phyloP scores from a whole-genome alignment of 2,329 filamentous ascomycete species.

The Phialemonium atrogriseum region DNA sequence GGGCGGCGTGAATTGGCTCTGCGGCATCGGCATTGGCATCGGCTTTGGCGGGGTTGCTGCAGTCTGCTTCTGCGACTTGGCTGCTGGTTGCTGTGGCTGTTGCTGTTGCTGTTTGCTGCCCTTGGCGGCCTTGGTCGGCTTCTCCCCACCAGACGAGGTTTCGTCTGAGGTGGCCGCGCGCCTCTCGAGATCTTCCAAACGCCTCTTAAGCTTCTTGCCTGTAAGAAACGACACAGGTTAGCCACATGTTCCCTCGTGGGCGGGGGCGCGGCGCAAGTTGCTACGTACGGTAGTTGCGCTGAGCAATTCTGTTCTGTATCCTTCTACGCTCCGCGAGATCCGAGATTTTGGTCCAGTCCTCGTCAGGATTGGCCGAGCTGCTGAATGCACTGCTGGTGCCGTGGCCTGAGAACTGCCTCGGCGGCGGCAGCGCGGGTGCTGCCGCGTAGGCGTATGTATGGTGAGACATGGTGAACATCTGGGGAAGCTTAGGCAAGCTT shows the following conservation, averaged over 20 bases:
- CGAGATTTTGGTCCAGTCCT: slow-evolving; percentile 99
- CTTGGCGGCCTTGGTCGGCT: neutral
- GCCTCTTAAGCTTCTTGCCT: slow-evolving; percentile 92
- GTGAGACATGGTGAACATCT: slow-evolving; percentile 36
- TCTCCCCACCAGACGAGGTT: slow-evolving; percentile 9
- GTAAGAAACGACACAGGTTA: slow-evolving; percentile 12
- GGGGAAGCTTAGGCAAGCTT: slow-evolving; percentile 4
- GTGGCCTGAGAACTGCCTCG: slow-evolving; percentile 62
- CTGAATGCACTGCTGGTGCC: slow-evolving; percentile 92
- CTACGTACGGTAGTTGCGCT: slow-evolving; percentile 82
- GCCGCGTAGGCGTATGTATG: slow-evolving; percentile 31
- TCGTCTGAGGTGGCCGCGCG: slow-evolving; percentile 48
- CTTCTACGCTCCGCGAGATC: slow-evolving; percentile 88
- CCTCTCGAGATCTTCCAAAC: slow-evolving; percentile 76
- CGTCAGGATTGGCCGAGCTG: slow-evolving; percentile 86
- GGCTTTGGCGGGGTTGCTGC: slow-evolving; percentile 22
- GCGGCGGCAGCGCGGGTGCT: slow-evolving; percentile 25
- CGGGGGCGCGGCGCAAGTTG: neutral
- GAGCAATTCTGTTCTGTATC: slow-evolving; percentile 96
- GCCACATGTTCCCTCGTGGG: slow-evolving; percentile 7
- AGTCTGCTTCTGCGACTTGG: slow-evolving; percentile 22
- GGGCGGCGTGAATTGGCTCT: slow-evolving; percentile 53
- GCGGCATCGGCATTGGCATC: slow-evolving; percentile 28
- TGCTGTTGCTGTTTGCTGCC: slow-evolving; percentile 25
- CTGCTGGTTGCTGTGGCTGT: slow-evolving; percentile 39